Evolutionary conservation across 768 basidiomycete genomes (phyloP).

Genomic region (Tricholoma matsutake): DNA sequence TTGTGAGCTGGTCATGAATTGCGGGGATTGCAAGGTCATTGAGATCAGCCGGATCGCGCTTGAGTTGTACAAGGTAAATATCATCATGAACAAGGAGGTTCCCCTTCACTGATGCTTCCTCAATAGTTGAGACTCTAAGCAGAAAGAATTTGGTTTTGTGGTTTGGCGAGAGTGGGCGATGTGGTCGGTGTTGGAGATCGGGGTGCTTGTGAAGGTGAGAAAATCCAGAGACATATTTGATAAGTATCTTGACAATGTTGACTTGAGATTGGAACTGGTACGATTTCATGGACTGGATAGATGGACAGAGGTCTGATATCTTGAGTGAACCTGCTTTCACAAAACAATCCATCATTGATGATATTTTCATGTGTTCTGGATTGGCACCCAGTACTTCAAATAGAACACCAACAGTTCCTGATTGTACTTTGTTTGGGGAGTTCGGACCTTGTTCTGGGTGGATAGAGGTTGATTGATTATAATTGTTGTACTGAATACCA

Average conservation of each 20-base stretch:
- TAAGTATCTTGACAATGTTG: neutral
- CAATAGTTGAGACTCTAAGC: conserved; percentile 23
- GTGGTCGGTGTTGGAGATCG: conserved; percentile 14
- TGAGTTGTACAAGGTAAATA: conserved; percentile 22
- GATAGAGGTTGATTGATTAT: neutral
- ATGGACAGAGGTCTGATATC: neutral
- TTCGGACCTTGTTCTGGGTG: neutral
- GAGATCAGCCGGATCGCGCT: conserved; percentile 8
- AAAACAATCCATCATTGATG: neutral
- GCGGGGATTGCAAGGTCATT: conserved; percentile 17
- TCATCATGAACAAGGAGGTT: conserved; percentile 25
- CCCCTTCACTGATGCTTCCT: conserved; percentile 15
- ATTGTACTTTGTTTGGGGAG: neutral
- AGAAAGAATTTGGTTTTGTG: conserved; percentile 11
- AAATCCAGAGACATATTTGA: neutral
- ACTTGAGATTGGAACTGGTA: neutral
- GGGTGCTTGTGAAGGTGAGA: neutral
- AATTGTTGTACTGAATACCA: neutral
- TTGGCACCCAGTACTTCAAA: neutral
- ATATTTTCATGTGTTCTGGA: neutral
- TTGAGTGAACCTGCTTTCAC: neutral
- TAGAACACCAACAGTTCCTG: neutral
- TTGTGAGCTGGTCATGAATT: conserved; percentile 10
- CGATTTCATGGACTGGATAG: neutral
- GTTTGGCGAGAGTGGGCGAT: conserved; percentile 13